These are phyloP conservation scores for Hypoxylon intermedium DNA, from an alignment of 495 filamentous ascomycete species.

Conservation along the genomic window DNA sequence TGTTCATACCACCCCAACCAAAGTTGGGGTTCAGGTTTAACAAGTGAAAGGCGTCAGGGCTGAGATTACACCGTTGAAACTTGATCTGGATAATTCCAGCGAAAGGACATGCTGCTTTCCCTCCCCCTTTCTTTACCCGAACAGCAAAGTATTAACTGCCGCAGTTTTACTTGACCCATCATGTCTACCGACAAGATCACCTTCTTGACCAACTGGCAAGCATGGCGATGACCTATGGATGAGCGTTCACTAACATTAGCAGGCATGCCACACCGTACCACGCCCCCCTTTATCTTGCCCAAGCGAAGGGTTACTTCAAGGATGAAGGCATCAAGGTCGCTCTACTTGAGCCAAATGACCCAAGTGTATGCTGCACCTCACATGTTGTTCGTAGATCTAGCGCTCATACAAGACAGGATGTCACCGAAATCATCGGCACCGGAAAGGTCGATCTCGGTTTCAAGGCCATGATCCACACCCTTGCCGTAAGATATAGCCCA, in stretches of 20 bases:
- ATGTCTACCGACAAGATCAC: constrained; percentile 80
- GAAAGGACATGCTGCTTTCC: constrained; percentile 78
- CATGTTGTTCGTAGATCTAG: background rate
- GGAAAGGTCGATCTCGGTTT: constrained; percentile 75
- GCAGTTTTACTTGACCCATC: constrained; percentile 50
- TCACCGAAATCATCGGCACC: constrained; percentile 75
- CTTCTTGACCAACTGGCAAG: constrained; percentile 75
- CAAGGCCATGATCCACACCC: constrained; percentile 79
- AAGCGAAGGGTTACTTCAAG: constrained; percentile 72
- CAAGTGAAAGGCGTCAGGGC: constrained; percentile 33
- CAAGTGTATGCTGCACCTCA: constrained; percentile 50
- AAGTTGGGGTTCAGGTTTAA: constrained; percentile 20
- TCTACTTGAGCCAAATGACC: constrained; percentile 74
- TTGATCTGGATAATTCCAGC: constrained; percentile 88
- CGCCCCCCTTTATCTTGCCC: constrained; percentile 72
- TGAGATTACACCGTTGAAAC: constrained; percentile 56
- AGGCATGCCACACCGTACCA: constrained; percentile 79
- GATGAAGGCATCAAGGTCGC: constrained; percentile 75
- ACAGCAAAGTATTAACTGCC: constrained; percentile 42
- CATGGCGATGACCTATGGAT: constrained; percentile 17
- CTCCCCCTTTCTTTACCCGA: constrained; percentile 44
- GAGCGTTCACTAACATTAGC: constrained; percentile 38
- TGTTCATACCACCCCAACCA: constrained; percentile 12
- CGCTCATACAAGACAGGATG: constrained; percentile 50
- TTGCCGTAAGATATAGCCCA: constrained; percentile 58